Percentiles rank a stretch among this genome's conserved stretches.
These are phyloP conservation scores for Castanospermum australe DNA, from an alignment of 306 rosid genomes.

Conservation along the genomic window DNA sequence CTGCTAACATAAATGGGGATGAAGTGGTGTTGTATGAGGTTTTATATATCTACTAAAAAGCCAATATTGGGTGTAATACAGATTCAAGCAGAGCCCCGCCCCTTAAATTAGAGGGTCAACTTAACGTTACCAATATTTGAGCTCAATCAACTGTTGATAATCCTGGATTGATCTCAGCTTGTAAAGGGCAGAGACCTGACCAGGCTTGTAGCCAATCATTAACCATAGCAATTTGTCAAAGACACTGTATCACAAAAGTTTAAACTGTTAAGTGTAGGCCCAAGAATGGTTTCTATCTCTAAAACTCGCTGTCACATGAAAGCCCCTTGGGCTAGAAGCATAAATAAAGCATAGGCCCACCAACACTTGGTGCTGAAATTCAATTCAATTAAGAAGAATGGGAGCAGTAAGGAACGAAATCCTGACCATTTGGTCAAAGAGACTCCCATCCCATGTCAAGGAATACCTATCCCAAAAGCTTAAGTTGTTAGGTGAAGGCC, in stretches of 20 bases:
- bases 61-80: not conserved
- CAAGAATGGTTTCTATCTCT: not conserved
- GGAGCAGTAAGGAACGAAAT: not conserved
- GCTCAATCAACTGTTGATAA: too few relatives aligned
- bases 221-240: too few relatives aligned
- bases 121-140: too few relatives aligned
- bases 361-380: not conserved
- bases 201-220: too few relatives aligned
- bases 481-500: too few relatives aligned
- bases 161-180: too few relatives aligned
- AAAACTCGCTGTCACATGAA: not conserved
- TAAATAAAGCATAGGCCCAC: not conserved
- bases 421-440: not conserved
- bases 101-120: too few relatives aligned
- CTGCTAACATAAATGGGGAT: not conserved
- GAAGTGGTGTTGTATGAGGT: not conserved
- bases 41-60: not conserved
- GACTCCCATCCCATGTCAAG: not conserved
- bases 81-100: not conserved
- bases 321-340: not conserved
- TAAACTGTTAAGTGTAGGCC: too few relatives aligned
- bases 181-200: too few relatives aligned
- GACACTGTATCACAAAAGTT: too few relatives aligned
- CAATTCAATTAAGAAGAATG: not conserved
- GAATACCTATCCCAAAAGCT: too few relatives aligned